Evolutionary conservation across 176 grass and related monocot species (phyloP), one percentile per base, ranked within the genome.

Genomic region (Musa itinerans): DNA sequence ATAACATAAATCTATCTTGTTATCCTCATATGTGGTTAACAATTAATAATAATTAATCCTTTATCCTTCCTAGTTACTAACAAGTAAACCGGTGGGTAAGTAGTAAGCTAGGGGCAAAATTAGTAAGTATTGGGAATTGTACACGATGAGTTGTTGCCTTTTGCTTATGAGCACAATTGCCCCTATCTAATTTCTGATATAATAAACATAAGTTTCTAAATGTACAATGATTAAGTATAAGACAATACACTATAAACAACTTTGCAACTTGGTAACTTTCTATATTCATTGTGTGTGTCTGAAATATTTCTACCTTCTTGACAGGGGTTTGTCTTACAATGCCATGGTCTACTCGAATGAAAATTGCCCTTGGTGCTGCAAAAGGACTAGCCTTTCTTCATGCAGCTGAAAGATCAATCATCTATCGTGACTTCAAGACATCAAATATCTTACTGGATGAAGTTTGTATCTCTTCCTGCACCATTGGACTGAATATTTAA

Each of bases 381-480:
- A 74, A 74, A 74, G 72, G 72, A 26, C 72, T 74, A 53, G 72
- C 72, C 52, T 74, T 74, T 74, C 72, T 74, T 17, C 72, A 74
- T 56, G 53, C 21, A 54, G 52, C 72, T 56, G 52, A 74, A 56
- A 50, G 22, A 57, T 56, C 72, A 14, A 74, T 74, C 72, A 74
- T 74, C 24, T 74, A 74, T 29, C 72, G 72, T 29, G 72, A 74
- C 53, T 74, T 74, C 52, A 74, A 74, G 22, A 56, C 72, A 74
- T 54, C 72, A 74, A 74, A 74, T 55, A 74, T 74, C 52, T 74
- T 74, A 57, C 53, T 74, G 19, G 72, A 74, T n/a, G 22, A 21
- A 53, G 72, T 74, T 74, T 74, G 72, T 74, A 12, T 56, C 23
- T 56, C n/a, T 57, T 17, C 14, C 16, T 56, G 25, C 10, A 48